phyloP scores from a whole-genome alignment of 148 eudicot genomes.

The Silene latifolia region DNA sequence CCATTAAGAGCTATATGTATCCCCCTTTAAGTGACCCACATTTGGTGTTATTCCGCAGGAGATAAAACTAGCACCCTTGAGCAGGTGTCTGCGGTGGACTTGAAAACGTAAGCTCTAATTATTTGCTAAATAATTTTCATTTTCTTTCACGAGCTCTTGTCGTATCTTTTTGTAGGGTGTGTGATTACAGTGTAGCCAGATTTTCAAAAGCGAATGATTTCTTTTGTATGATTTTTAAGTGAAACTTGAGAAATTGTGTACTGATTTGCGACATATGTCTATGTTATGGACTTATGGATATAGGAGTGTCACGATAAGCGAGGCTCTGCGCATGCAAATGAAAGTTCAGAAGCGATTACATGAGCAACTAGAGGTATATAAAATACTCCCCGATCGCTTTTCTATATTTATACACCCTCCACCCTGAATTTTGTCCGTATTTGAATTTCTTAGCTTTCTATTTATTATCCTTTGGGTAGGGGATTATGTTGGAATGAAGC shows the following conservation, averaged over 20 bases:
- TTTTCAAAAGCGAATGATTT: not conserved
- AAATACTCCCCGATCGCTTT: not conserved
- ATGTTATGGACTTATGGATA: not conserved
- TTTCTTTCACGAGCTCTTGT: no score
- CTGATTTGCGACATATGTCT: not conserved
- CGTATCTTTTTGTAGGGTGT: no score
- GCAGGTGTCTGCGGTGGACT: constrained; percentile 49
- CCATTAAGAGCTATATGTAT: not conserved
- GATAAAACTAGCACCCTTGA: constrained; percentile 38
- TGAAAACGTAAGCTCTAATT: constrained; percentile 53
- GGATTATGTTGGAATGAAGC: no score
- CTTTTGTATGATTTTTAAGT: not conserved
- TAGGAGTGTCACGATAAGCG: constrained; percentile 57
- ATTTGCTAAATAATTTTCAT: not conserved
- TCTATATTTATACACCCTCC: not conserved
- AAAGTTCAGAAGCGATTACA: constrained; percentile 77
- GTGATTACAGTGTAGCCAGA: no score
- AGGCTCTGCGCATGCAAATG: constrained; percentile 62
- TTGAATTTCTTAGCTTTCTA: no score
- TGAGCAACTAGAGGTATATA: constrained; percentile 66
- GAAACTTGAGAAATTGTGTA: not conserved
- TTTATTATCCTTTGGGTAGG: no score
- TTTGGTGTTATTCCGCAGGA: constrained; percentile 38
- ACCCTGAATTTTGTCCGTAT: no score
- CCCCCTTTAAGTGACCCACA: not conserved